phyloP scores from a whole-genome alignment of 2,329 filamentous ascomycete species.

The Diaporthe amygdali region DNA sequence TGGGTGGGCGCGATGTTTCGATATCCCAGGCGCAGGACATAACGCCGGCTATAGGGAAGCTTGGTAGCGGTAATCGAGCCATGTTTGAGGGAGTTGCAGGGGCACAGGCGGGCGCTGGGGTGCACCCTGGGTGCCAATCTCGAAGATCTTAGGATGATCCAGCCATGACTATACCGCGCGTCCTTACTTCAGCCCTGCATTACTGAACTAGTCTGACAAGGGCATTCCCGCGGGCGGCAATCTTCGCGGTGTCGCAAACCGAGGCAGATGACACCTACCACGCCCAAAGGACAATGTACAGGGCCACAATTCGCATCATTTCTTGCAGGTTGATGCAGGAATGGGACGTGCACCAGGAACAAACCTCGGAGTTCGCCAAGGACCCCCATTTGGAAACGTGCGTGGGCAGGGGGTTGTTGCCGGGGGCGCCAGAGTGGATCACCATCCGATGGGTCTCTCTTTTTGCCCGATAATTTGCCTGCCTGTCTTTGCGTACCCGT shows the following conservation, averaged over 20 bases:
- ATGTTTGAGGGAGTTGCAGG: constrained; percentile 11
- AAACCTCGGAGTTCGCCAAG: constrained; percentile 10
- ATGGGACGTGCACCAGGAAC: background rate
- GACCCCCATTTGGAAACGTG: constrained; percentile 8
- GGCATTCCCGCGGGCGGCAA: background rate
- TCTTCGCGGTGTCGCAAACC: background rate
- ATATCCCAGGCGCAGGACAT: constrained; percentile 3
- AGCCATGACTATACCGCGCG: background rate
- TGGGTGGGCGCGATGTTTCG: constrained; percentile 2
- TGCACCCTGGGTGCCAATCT: background rate
- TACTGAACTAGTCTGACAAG: background rate
- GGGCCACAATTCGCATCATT: background rate
- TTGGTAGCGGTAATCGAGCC: background rate
- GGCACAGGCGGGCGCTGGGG: background rate
- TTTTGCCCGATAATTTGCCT: constrained; percentile 8
- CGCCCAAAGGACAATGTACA: background rate
- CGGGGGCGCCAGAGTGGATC: background rate
- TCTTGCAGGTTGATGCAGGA: background rate
- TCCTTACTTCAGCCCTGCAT: background rate
- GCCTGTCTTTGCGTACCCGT: background rate
- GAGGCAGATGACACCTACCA: background rate
- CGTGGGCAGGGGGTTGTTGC: background rate
- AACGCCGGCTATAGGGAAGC: background rate
- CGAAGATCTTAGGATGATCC: constrained; percentile 6
- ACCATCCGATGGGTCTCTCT: background rate